A percentile compares a stretch with the other conserved stretches of the same genome.
phyloP scores from a whole-genome alignment of 306 rosid genomes.

The cucumber (Cucumis sativus) region DNA sequence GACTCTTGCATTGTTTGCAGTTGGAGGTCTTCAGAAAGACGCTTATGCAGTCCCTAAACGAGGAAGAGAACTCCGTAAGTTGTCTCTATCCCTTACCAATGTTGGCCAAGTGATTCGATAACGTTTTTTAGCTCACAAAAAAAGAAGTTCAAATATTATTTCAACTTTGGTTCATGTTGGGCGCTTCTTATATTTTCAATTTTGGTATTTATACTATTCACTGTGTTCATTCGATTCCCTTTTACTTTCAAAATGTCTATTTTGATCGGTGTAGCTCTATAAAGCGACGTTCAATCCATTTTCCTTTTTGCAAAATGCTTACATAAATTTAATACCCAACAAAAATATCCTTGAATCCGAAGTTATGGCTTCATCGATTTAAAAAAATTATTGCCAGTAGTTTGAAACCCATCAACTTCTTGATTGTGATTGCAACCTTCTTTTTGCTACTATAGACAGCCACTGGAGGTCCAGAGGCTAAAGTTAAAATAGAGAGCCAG shows the following conservation, averaged over 20 bases:
- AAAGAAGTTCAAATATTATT: too few relatives aligned
- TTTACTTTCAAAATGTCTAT: neutral
- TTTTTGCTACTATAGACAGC: conserved; percentile 21
- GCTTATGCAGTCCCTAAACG: conserved; percentile 80
- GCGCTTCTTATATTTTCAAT: neutral
- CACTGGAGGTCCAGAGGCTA: conserved; percentile 25
- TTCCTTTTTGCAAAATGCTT: too few relatives aligned
- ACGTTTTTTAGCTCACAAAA: neutral
- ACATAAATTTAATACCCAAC: neutral
- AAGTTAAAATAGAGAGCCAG: conserved; percentile 30
- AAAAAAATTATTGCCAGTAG: neutral
- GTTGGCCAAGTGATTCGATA: neutral
- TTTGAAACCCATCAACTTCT: neutral
- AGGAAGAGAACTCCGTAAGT: conserved; percentile 60
- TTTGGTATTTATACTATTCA: neutral
- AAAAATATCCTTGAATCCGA: neutral
- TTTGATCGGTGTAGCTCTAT: neutral
- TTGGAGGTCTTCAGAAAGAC: conserved; percentile 83
- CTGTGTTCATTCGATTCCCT: neutral
- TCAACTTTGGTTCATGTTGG: too few relatives aligned
- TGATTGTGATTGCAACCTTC: conserved; percentile 1
- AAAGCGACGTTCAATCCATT: too few relatives aligned
- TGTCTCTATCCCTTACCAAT: neutral
- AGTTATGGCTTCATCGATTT: too few relatives aligned
- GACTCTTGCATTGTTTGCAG: conserved; percentile 29